Evolutionary conservation across 2,329 filamentous ascomycete genomes (phyloP).

Genomic region (Madurella fahalii): DNA sequence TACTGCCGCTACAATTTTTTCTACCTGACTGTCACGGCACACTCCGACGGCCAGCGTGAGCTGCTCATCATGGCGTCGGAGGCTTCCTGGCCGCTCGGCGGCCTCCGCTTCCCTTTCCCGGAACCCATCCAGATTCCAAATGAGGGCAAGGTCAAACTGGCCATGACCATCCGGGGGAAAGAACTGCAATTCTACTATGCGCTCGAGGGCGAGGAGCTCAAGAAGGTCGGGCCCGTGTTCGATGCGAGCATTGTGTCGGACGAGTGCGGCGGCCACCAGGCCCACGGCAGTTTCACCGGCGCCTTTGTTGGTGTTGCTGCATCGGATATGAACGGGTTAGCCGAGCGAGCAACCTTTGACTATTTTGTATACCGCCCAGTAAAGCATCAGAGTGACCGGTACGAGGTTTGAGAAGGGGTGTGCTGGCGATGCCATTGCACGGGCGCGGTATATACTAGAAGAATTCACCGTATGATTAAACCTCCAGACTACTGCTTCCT

Average conservation of each 20-base stretch:
- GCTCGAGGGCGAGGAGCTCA: conserved; percentile 41
- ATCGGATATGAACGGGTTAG: conserved; percentile 52
- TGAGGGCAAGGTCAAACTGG: conserved; percentile 51
- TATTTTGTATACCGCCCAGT: conserved; percentile 50
- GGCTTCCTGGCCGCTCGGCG: conserved; percentile 50
- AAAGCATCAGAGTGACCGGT: conserved; percentile 44
- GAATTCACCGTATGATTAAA: not conserved
- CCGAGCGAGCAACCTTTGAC: conserved; percentile 45
- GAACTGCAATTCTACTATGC: conserved; percentile 56
- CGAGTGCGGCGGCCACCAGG: conserved; percentile 59
- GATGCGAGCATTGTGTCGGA: conserved; percentile 59
- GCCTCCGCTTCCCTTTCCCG: conserved; percentile 40
- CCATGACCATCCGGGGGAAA: conserved; percentile 47
- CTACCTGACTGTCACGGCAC: conserved; percentile 56
- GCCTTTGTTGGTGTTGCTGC: conserved; percentile 56
- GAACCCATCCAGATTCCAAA: conserved; percentile 48
- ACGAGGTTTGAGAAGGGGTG: conserved; percentile 36
- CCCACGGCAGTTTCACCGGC: conserved; percentile 60
- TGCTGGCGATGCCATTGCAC: no score
- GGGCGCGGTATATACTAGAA: not conserved
- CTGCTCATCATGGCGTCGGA: conserved; percentile 55
- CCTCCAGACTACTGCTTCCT: not conserved
- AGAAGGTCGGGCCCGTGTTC: conserved; percentile 50
- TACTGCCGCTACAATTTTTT: conserved; percentile 64
- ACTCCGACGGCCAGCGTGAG: conserved; percentile 53